These are phyloP conservation scores for Solanum chacoense DNA, from an alignment of 305 asterid genomes.

Conservation along the genomic window DNA sequence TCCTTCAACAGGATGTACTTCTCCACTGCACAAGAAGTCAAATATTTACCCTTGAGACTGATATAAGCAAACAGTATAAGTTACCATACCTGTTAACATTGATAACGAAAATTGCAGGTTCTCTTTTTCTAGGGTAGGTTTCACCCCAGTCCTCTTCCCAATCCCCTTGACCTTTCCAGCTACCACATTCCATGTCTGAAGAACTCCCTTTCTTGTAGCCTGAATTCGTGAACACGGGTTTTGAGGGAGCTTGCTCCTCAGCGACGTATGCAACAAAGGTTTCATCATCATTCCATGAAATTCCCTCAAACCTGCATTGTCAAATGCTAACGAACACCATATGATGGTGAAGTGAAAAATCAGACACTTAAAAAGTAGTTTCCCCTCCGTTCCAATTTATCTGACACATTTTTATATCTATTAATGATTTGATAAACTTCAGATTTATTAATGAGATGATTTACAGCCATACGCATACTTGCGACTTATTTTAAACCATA, in stretches of 20 bases:
- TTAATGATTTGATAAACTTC: not conserved
- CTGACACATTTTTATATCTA: not conserved
- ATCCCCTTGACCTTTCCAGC: constrained; percentile 85
- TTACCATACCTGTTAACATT: constrained; percentile 38
- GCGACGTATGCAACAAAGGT: constrained; percentile 73
- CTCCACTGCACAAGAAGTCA: constrained; percentile 52
- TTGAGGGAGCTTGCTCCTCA: constrained; percentile 59
- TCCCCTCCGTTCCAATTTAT: not conserved
- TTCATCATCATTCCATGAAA: constrained; percentile 85
- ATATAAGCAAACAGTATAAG: constrained; percentile 7
- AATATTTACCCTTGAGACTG: not conserved
- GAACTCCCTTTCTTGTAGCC: not conserved
- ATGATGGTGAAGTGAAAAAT: not conserved
- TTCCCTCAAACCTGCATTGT: constrained; percentile 81
- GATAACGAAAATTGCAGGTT: constrained; percentile 79
- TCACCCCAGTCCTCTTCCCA: constrained; percentile 99
- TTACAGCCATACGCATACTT: not conserved
- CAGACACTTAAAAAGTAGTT: not conserved
- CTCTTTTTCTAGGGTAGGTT: constrained; percentile 76
- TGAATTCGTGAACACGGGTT: constrained; percentile 23
- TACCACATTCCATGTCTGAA: constrained; percentile 41
- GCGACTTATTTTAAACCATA: not conserved
- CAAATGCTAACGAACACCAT: not conserved
- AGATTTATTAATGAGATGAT: not conserved
- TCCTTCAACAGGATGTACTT: constrained; percentile 49